Evolutionary conservation across 2,329 filamentous ascomycete genomes (phyloP).

Genomic region (Helotiales sp.): DNA sequence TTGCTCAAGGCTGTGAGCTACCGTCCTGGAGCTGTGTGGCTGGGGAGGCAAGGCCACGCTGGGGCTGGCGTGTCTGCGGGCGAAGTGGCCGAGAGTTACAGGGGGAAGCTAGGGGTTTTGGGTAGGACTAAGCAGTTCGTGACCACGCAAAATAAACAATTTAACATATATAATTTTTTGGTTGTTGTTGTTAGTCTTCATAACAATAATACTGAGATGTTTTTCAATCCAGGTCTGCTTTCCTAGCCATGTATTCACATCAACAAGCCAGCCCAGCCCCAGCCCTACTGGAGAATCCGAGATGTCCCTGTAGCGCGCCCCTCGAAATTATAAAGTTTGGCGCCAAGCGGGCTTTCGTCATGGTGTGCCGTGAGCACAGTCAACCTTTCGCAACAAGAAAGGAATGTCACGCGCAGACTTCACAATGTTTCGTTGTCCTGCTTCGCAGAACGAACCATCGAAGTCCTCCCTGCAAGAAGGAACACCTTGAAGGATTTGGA

Average conservation of each 20-base stretch:
- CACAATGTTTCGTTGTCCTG: neutral
- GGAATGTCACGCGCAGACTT: neutral
- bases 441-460: neutral
- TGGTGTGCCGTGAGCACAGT: neutral
- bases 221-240: neutral
- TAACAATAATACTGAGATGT: neutral
- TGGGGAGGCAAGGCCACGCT: slow-evolving; percentile 6
- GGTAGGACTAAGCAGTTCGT: neutral
- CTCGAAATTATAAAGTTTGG: slow-evolving; percentile 2
- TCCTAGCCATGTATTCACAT: neutral
- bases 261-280: neutral
- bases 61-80: neutral
- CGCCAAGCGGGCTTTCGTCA: slow-evolving; percentile 5
- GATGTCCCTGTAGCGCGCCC: neutral
- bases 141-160: neutral
- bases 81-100: neutral
- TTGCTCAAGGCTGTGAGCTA: neutral
- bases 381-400: neutral
- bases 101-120: neutral
- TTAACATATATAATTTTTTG: neutral
- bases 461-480: neutral
- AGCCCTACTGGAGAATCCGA: neutral
- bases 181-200: too few species aligned
- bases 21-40: neutral
- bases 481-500: neutral